Evolutionary conservation across 306 rosid species (phyloP).

Genomic region (Sesbania bispinosa): DNA sequence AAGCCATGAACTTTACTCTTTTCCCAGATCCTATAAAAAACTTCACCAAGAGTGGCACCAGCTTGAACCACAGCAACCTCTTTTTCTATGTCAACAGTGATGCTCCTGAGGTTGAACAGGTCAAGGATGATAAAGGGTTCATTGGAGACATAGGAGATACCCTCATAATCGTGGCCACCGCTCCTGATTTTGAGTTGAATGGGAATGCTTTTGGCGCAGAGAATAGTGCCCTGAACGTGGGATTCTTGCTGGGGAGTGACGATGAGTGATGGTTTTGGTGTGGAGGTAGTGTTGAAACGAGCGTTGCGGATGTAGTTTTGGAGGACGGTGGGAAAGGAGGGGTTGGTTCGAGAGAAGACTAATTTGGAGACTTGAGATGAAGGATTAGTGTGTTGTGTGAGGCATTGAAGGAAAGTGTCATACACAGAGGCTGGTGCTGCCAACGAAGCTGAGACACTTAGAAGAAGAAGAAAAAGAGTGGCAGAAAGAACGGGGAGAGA

Average conservation of each 20-base stretch:
- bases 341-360: neutral
- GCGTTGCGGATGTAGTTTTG: conserved; percentile 32
- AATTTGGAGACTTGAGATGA: neutral
- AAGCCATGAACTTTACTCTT: no score
- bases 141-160: no score
- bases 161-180: no score
- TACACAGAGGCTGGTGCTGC: neutral
- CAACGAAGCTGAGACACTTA: neutral
- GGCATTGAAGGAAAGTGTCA: conserved; percentile 6
- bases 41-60: no score
- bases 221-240: conserved; percentile 25
- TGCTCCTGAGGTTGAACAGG: no score
- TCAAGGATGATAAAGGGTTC: no score
- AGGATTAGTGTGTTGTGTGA: neutral
- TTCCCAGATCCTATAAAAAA: no score
- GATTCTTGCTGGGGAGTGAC: conserved; percentile 22
- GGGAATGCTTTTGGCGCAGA: conserved; percentile 5
- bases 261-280: conserved; percentile 20
- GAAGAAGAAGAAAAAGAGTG: neutral
- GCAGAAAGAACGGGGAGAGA: neutral
- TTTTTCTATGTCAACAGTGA: no score
- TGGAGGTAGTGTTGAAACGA: no score
- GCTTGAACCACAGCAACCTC: no score
- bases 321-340: conserved; percentile 25
- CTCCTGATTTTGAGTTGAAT: conserved; percentile 23